Evolutionary conservation across 768 basidiomycete species (phyloP).

Genomic region (Lentinula detonsa): DNA sequence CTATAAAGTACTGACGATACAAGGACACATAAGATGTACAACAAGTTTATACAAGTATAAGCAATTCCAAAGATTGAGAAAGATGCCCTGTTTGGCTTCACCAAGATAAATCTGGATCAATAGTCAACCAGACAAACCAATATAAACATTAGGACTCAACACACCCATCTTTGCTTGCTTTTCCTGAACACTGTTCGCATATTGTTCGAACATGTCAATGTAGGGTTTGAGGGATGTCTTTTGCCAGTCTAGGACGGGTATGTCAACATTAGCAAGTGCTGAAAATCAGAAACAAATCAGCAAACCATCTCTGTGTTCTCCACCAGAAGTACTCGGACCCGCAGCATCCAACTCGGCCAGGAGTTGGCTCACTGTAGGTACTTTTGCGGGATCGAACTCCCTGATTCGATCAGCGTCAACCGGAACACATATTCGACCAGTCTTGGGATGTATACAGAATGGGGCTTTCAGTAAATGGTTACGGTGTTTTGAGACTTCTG

Average conservation of each 20-base stretch:
- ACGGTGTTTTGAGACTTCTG: slow-evolving; percentile 94
- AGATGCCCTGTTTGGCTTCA: slow-evolving; percentile 9
- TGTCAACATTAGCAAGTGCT: background rate
- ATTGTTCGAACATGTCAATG: slow-evolving; percentile 82
- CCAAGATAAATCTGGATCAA: slow-evolving; percentile 27
- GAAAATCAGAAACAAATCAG: slow-evolving; percentile 4
- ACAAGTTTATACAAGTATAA: no score
- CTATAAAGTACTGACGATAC: no score
- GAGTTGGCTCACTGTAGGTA: slow-evolving; percentile 86
- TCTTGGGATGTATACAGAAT: slow-evolving; percentile 95
- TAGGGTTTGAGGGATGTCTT: slow-evolving; percentile 85
- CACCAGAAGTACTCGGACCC: slow-evolving; percentile 19
- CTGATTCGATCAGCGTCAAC: slow-evolving; percentile 73
- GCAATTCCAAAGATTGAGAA: no score
- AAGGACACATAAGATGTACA: no score
- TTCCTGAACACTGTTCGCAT: slow-evolving; percentile 47
- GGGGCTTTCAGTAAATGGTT: slow-evolving; percentile 98
- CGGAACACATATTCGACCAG: slow-evolving; percentile 93
- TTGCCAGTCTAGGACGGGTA: slow-evolving; percentile 58
- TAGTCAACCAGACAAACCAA: background rate
- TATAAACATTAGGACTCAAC: slow-evolving; percentile 3
- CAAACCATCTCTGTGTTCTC: slow-evolving; percentile 46
- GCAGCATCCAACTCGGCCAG: slow-evolving; percentile 65
- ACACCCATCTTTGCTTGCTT: slow-evolving; percentile 38
- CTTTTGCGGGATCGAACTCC: slow-evolving; percentile 75